Conservation (phyloP, 495 filamentous ascomycete genomes). For the Aspergillus sparsus region DNA sequence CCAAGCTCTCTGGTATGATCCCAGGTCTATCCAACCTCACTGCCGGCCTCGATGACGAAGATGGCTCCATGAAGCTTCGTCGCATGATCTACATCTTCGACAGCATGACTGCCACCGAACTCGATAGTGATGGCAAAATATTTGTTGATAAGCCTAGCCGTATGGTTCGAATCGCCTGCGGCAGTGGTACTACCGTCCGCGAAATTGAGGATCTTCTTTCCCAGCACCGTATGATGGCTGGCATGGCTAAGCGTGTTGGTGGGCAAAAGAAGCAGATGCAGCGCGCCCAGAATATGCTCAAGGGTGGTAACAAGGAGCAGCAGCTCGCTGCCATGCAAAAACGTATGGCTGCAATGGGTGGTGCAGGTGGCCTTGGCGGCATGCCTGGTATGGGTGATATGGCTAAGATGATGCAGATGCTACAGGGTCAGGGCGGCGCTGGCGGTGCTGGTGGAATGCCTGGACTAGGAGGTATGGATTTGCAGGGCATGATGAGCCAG, state of each 20-base stretch:
- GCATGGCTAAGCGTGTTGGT: slow-evolving; percentile 98
- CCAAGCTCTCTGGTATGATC: slow-evolving; percentile 99
- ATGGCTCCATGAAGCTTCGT: slow-evolving; percentile 86
- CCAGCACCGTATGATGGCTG: slow-evolving; percentile 98
- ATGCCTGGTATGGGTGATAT: slow-evolving; percentile 71
- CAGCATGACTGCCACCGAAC: slow-evolving; percentile 92
- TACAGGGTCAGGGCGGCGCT: slow-evolving; percentile 51
- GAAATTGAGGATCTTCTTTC: slow-evolving; percentile 98
- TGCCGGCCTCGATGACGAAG: slow-evolving; percentile 93
- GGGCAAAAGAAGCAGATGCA: slow-evolving; percentile 97
- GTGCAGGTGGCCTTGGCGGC: slow-evolving; percentile 63
- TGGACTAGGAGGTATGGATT: slow-evolving; percentile 69
- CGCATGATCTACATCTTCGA: slow-evolving; percentile 99
- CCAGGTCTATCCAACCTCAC: slow-evolving; percentile 91
- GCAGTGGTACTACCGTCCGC: slow-evolving; percentile 85
- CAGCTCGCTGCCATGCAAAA: slow-evolving; percentile 99
- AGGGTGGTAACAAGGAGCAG: slow-evolving; percentile 82
- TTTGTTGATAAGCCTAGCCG: slow-evolving; percentile 91
- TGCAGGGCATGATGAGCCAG: slow-evolving; percentile 83
- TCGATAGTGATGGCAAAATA: slow-evolving; percentile 91
- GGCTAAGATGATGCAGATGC: slow-evolving; percentile 81
- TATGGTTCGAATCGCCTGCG: slow-evolving; percentile 89
- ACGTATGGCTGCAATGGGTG: slow-evolving; percentile 88
- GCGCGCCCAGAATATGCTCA: slow-evolving; percentile 85
- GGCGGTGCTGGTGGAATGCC: slow-evolving; percentile 48